Percentiles rank a stretch among this genome's conserved stretches.
Conservation (phyloP, 2,329 filamentous ascomycete genomes). For the Hypoxylon sp. region DNA sequence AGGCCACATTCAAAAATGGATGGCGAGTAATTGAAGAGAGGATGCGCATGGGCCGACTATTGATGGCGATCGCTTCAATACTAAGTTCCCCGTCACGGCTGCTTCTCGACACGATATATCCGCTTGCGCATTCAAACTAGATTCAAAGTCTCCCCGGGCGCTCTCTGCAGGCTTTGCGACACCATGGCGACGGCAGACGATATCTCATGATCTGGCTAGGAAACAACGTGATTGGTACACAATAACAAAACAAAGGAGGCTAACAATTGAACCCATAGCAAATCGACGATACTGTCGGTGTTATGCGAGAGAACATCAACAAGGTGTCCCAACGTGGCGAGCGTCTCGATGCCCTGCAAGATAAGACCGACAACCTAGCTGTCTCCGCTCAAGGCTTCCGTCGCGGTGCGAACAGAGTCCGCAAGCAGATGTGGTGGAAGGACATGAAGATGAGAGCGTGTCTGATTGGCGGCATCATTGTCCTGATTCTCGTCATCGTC, state of each 20-base stretch:
- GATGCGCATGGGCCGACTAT: conserved; percentile 14
- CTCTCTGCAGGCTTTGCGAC: conserved; percentile 6
- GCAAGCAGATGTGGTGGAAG: conserved; percentile 99
- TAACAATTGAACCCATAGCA: conserved; percentile 88
- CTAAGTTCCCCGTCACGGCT: background rate
- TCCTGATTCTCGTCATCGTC: conserved; percentile 94
- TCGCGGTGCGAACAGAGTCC: conserved; percentile 93
- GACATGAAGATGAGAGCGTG: conserved; percentile 99
- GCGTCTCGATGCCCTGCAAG: conserved; percentile 56
- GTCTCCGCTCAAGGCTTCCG: conserved; percentile 95
- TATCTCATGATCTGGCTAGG: conserved; percentile 43
- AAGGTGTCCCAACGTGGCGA: conserved; percentile 92
- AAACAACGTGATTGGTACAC: conserved; percentile 20
- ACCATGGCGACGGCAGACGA: conserved; percentile 17
- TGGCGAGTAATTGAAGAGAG: conserved; percentile 5
- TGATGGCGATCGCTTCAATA: conserved; percentile 4
- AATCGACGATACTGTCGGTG: conserved; percentile 95
- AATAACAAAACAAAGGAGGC: conserved; percentile 58
- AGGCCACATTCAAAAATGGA: background rate
- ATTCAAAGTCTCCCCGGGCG: background rate
- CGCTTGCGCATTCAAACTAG: background rate
- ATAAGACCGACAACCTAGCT: conserved; percentile 86
- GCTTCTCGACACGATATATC: background rate
- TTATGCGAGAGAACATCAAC: conserved; percentile 98
- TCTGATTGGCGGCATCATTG: conserved; percentile 89